These are phyloP conservation scores for Uronychia binucleata DNA, from an alignment of 73 alveolate genomes.

Conservation along the genomic window DNA sequence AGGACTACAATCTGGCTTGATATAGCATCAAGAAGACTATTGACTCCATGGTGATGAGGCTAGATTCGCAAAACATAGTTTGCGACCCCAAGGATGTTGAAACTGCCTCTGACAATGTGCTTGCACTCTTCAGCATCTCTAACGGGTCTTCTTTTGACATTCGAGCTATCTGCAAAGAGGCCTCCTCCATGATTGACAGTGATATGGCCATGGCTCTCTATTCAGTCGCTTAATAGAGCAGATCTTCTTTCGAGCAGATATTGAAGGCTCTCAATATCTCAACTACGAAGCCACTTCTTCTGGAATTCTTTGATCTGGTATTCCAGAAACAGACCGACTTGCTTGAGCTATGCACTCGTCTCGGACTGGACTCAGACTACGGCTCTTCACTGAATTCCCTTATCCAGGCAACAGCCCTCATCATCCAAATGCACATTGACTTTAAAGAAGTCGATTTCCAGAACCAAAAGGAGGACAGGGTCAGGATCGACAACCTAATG, in stretches of 20 bases:
- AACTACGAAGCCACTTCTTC: neutral
- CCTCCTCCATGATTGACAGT: neutral
- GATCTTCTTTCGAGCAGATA: neutral
- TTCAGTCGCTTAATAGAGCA: neutral
- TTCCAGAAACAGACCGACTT: neutral
- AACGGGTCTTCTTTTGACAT: neutral
- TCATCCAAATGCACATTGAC: neutral
- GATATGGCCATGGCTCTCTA: conserved; percentile 12
- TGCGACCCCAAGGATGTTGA: too few relatives aligned
- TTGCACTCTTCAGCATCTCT: neutral
- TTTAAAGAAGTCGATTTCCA: neutral
- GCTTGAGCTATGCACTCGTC: neutral
- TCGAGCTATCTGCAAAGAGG: neutral
- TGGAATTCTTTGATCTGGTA: neutral
- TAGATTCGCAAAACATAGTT: too few relatives aligned
- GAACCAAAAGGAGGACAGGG: neutral
- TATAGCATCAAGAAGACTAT: neutral
- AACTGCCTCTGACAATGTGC: too few relatives aligned
- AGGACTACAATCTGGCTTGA: neutral
- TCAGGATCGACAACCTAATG: neutral
- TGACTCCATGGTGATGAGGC: too few relatives aligned
- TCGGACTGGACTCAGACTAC: neutral
- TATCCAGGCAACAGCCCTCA: neutral
- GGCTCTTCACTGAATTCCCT: neutral
- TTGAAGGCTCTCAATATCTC: neutral